These are phyloP conservation scores for Backusella psychrophila DNA, from an alignment of 192 early-diverging fungal species.

Conservation along the genomic window DNA sequence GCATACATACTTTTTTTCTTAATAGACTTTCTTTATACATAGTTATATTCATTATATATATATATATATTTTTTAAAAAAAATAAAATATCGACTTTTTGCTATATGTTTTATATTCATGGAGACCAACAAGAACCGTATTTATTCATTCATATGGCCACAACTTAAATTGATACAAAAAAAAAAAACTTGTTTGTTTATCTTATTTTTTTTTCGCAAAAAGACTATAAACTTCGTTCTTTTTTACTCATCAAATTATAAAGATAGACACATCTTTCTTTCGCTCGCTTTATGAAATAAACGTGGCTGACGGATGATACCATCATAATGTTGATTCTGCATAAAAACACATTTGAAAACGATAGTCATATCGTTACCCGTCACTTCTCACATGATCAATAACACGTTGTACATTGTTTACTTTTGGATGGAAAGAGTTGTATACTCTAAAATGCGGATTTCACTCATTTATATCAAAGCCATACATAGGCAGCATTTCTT, in stretches of 20 bases:
- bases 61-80: not conserved
- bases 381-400: too few species aligned
- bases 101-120: not conserved
- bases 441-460: too few species aligned
- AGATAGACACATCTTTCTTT: not conserved
- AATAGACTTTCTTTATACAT: slow-evolving; percentile 3
- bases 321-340: not conserved
- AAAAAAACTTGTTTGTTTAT: not conserved
- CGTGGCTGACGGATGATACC: not conserved
- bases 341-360: not conserved
- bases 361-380: too few species aligned
- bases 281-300: not conserved
- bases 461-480: not conserved
- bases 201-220: not conserved
- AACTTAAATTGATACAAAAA: not conserved
- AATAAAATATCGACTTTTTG: not conserved
- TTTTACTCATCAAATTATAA: not conserved
- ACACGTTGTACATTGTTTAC: too few species aligned
- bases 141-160: not conserved
- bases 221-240: not conserved
- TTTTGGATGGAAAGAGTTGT: too few species aligned
- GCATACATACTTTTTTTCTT: not conserved
- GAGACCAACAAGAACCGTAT: not conserved
- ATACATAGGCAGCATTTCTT: too few species aligned
- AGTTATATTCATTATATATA: not conserved